These are phyloP conservation scores for Raphanus raphanistrum DNA, from an alignment of 345 rosid genomes.

Conservation along the genomic window DNA sequence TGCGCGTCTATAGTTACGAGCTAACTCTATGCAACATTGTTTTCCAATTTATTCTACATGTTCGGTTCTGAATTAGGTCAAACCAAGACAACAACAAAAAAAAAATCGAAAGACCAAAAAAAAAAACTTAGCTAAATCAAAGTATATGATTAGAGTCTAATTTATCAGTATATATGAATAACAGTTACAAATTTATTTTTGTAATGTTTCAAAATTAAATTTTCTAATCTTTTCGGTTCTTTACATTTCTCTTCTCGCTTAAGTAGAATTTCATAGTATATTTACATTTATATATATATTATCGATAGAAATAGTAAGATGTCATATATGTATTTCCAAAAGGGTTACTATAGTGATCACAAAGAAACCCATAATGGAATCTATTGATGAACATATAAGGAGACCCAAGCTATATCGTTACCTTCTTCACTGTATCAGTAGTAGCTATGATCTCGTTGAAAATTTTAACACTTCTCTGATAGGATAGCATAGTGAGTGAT, in stretches of 20 bases:
- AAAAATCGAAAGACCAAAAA: neutral
- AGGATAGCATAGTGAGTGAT: neutral
- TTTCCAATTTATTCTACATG: neutral
- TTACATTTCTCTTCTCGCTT: neutral
- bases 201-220: neutral
- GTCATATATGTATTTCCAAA: neutral
- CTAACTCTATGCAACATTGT: constrained; percentile 23
- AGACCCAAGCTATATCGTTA: constrained; percentile 10
- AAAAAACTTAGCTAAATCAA: neutral
- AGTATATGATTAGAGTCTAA: neutral
- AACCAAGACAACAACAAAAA: neutral
- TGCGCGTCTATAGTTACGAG: neutral
- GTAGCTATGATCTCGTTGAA: constrained; percentile 16
- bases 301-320: neutral
- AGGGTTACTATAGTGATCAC: constrained; percentile 23
- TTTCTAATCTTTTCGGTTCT: neutral
- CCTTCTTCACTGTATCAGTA: constrained; percentile 18
- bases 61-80: neutral
- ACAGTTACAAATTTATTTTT: too few relatives aligned
- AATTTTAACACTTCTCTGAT: neutral
- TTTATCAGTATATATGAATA: neutral
- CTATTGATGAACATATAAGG: constrained; percentile 27
- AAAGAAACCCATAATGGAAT: constrained; percentile 11
- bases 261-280: neutral
- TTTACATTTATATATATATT: neutral